Evolutionary conservation across 140 eudicot species (phyloP).

Genomic region (Cichorium intybus): DNA sequence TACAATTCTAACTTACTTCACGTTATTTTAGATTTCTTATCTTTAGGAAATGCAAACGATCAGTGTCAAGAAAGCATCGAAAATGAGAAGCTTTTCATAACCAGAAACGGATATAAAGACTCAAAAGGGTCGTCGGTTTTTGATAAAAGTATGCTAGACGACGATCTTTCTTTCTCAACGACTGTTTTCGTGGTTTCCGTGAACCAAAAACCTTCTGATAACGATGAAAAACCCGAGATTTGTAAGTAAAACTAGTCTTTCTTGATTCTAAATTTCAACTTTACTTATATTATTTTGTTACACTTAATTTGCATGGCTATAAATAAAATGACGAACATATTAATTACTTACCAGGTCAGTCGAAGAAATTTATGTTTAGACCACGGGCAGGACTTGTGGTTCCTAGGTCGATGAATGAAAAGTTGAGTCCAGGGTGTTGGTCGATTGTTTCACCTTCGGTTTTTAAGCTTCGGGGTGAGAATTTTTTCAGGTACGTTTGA

Average conservation of each 20-base stretch:
- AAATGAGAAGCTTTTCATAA: slow-evolving; percentile 26
- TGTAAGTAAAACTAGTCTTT: slow-evolving; percentile 32
- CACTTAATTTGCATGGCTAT: slow-evolving; percentile 13
- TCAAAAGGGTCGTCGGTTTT: slow-evolving; percentile 22
- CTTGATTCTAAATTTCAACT: not conserved
- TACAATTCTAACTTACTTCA: no score
- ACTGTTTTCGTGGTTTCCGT: slow-evolving; percentile 26
- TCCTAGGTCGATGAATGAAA: slow-evolving; percentile 43
- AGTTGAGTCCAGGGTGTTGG: slow-evolving; percentile 55
- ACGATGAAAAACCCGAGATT: slow-evolving; percentile 26
- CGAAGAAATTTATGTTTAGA: slow-evolving; percentile 41
- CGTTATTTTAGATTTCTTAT: slow-evolving; percentile 11
- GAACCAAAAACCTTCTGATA: slow-evolving; percentile 26
- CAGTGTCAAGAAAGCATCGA: slow-evolving; percentile 18
- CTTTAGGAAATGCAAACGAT: slow-evolving; percentile 25
- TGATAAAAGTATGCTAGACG: slow-evolving; percentile 13
- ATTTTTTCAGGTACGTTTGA: slow-evolving; percentile 56
- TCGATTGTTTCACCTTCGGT: slow-evolving; percentile 59
- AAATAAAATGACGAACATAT: slow-evolving; percentile 5
- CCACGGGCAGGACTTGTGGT: slow-evolving; percentile 55
- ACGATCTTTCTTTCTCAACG: slow-evolving; percentile 25
- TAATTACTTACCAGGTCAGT: slow-evolving; percentile 45
- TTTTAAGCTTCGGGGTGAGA: slow-evolving; percentile 74
- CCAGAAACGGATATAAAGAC: slow-evolving; percentile 29
- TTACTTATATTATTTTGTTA: not conserved